Evolutionary conservation across 495 filamentous ascomycete species (phyloP), one percentile per base, ranked within the genome.

Genomic region (Thermothielavioides terrestris): DNA sequence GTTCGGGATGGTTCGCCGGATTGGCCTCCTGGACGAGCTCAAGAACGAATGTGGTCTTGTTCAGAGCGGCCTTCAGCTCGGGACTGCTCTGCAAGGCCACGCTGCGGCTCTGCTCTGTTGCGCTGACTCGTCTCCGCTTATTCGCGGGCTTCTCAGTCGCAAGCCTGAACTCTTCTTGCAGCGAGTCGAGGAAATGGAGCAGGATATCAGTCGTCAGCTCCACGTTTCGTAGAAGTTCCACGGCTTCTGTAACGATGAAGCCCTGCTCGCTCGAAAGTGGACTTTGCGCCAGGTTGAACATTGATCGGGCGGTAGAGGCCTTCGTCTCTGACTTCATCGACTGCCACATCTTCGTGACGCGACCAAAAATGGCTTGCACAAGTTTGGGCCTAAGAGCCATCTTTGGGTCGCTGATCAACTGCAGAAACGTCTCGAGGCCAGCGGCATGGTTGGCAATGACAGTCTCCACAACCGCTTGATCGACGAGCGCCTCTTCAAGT

Each of bases 21-120:
- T 77, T 75, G 18, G 88, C 91, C 41, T 74, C 77, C 54, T 95
- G 88, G 11, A 97, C 73, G 11, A 96, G 69, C 60, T 96, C 88
- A 3, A 95, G 71, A n/a, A 95, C 84, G 54, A 95, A 82, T 3
- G 88, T 95, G 46, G 86, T 76, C 61, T 83, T 84, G 56, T 77
- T 79, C 56, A 95, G 73, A 6, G 79, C 72, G 32, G 75, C 72
- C 50, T 74, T 74, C 18, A 87, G 62, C 46, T 85, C 78, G 6
- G 68, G 62, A 15, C 65, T 68, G 32, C 52, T 52, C 38, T 68
- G 66, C 43, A 60, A 58, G 26, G 59, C 61, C 8, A 70, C 37
- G 50, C 60, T 61, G 11, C 63, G 62, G 39, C 65, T 66, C 12
- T 67, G 73, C 46, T 85, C 84, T 2, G 74, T 77, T 38, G 81